Evolutionary conservation across 2,329 filamentous ascomycete species (phyloP), one percentile per base, ranked within the genome.

Genomic region (Gremmenia infestans): DNA sequence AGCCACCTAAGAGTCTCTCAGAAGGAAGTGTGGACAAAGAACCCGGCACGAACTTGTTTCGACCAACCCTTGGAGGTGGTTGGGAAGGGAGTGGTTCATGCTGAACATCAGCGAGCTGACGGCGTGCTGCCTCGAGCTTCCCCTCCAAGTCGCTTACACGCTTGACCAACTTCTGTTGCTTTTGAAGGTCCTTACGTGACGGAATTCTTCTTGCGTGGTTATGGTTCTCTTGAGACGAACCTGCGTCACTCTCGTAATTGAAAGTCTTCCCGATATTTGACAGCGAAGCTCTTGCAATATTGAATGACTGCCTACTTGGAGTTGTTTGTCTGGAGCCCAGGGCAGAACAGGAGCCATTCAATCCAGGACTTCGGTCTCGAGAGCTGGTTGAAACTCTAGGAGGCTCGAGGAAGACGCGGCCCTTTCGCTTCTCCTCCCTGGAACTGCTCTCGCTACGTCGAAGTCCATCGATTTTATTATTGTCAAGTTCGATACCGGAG

Each of bases 101-200:
- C 15, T 80, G 69, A 40, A 78, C 72, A 5, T 77, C 71, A 35
- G 74, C 72, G 23, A 86, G 73, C 67, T 86, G 78, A 49, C 74
- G 74, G 36, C 80, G 75, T 8, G 81, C 81, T 37, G 75, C 73
- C 15, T 79, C 72, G 32, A 86, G 74, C 65, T 85, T 83, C 12
- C 72, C 67, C 62, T 86, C 82, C 12, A 86, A 74, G 60, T 85
- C 77, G 60, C 80, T 83, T 32, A 86, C 81, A 52, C 80, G 76
- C 70, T 82, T 83, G 42, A 76, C 72, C 35, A 86, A 70, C 59
- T 81, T 83, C 56, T 77, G 73, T 62, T 85, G 80, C 63, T 77
- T 79, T 50, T 78, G 73, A 5, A 85, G 70, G 52, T 85, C 82
- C 61, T 78, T 80, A 63, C 78, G 80, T 2, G 80, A 82, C 2